Evolutionary conservation across 176 grass and related monocot genomes (phyloP), one percentile per base, ranked within the genome.

Genomic region (Cenchrus americanus): DNA sequence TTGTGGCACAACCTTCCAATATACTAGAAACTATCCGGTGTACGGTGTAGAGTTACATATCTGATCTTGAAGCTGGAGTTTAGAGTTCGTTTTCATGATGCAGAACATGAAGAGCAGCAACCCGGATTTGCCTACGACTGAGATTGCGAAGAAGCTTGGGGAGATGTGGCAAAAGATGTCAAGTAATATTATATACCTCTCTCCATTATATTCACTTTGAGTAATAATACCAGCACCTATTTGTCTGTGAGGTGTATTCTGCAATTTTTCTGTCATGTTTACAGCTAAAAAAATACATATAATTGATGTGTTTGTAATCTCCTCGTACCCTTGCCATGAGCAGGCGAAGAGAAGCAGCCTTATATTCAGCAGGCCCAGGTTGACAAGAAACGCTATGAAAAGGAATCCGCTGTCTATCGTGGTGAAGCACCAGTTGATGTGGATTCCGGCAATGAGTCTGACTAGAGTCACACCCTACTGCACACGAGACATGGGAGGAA

Each of bases 81-180:
- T 83, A 77, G 11, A 71, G 69, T 13, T 19, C 73, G 34, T 68
- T 86, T 85, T 73, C 58, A 32, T 87, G 55, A 47, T 88, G 64
- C 85, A 97, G 94, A 91, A 71, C 78, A 86, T 97, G 84, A 97
- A 92, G 85, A 89, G 50, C 52, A 87, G 27, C 27, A 91, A 91
- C 68, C 91, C 94, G 23, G 91, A 92, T 80, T 86, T 97, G 75
- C 37, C 91, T 61, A 83, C 92, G 65, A 92, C 91, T 5, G 94
- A 92, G 27, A 87, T 97, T 62, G 89, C 87, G 42, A 93, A 88
- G 73, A 92, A 92, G 76, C 94, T 97, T 64, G 91, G 94, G 73
- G 94, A 97, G 71, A 88, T 86, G 71, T 97, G 94, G 94, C 90
- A 97, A 63, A 92, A 97, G 80, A 87, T 97, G 94, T 83, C 94